Base-by-base conservation (phyloP, 1,284 basidiomycete genomes). In the Inonotus hispidus region DNA sequence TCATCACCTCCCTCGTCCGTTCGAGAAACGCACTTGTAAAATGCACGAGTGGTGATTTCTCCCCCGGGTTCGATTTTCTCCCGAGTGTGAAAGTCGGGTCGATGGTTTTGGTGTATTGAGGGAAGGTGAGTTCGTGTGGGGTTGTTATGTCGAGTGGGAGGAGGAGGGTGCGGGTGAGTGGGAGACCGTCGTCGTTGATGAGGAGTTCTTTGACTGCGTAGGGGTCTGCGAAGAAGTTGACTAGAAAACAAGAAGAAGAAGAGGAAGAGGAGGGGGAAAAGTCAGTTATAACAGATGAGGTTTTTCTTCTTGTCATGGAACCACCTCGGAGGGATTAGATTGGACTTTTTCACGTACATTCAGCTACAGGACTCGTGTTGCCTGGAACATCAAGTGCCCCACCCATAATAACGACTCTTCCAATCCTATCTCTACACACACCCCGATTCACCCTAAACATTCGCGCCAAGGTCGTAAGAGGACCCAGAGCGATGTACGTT, bases 211-310 rank as follows among this genome's bases (percentile, higher is more conserved):
- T 81, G 8, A 90, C 92, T 0, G 95, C 93, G 68, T 81, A 93
- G 1, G 95, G 93, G 69, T 98, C 95, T 2, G 95, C 94, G 66
- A 90, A 97, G 70, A 91, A 94, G 75, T 98, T 98, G 82, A 98
- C 85, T 93, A 69, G 10, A 64, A 63, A 4, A 11, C 25, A 37
- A 19, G 29, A 2, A 16, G 29, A 58, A 32, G 6, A 23, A 29
- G 39, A 27, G 21, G n/a, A n/a, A n/a, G n/a, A n/a, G n/a, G 2
- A 39, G n/a, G n/a, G 2, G 2, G 38, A 39, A 39, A 1, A n/a
- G n/a, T 13, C 13, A 39, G n/a, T 43, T 6, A n/a, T 10, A 43
- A 7, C 11, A 37, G 19, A n/a, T 14, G 16, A 49, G 10, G 16
- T 43, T 19, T 32, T 37, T 59, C 45, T 58, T 52, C 1, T 53